Percentiles rank a stretch among this genome's conserved stretches.
Conservation (phyloP, 139 green algal species). For the Micromonas pusilla region DNA sequence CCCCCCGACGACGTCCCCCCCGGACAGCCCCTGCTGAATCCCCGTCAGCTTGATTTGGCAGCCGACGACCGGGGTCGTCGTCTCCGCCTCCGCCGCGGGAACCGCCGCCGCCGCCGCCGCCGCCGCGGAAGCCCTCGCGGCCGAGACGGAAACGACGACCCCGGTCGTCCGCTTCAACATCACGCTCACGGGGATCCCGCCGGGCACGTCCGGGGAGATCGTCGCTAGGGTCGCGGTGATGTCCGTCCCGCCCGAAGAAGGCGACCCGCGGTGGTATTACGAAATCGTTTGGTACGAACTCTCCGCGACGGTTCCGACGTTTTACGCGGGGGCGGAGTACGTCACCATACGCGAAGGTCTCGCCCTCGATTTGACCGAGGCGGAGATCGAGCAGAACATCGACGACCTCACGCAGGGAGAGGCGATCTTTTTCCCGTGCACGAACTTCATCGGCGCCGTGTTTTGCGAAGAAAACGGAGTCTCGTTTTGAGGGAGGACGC, state of each 20-base stretch:
- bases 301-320: background rate
- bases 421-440: background rate
- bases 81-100: too few species aligned
- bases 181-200: too few species aligned
- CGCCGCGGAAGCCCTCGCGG: too few species aligned
- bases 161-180: too few species aligned
- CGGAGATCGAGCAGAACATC: background rate
- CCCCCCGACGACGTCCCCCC: too few species aligned
- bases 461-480: background rate
- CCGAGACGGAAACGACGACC: too few species aligned
- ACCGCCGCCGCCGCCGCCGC: too few species aligned
- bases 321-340: background rate
- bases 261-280: background rate
- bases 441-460: background rate
- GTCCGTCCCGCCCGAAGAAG: background rate
- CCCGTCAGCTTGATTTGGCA: too few species aligned
- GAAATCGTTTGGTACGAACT: conserved; percentile 16
- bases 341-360: background rate
- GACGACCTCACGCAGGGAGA: background rate
- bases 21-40: too few species aligned
- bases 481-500: background rate
- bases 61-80: too few species aligned
- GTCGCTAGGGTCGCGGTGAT: background rate
- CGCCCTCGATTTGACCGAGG: background rate
- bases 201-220: background rate